Evolutionary conservation across 1,284 basidiomycete species (phyloP), one percentile per base, ranked within the genome.

Genomic region (Singerocomus inundabilis): DNA sequence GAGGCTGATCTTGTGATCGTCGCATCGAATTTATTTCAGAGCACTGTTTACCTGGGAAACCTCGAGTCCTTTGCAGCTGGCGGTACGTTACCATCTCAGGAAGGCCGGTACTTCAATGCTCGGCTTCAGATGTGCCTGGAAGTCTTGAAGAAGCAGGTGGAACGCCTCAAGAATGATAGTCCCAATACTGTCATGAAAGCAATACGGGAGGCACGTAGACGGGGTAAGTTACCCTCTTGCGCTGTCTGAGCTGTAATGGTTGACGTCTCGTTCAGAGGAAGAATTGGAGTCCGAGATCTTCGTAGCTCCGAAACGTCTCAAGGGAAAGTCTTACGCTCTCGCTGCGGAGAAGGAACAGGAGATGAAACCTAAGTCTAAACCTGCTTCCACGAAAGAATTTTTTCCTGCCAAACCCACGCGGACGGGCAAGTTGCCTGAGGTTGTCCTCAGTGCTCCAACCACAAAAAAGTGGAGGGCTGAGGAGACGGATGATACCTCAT

Each of bases 1-100:
- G 78, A 91, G 2, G 93, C 92, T 0, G 93, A 98, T 64, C 84
- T 98, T 44, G 77, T 98, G 44, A 81, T 98, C 56, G 84, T 93
- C 32, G 91, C 93, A 3, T 89, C 91, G 2, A 93, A 87, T 57
- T 71, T 97, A 16, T 92, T 94, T 74, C 85, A 86, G 59, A 88
- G 88, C 26, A 70, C 71, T 16, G 80, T 81, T 13, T 96, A 95
- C 64, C 78, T 92, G 51, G 82, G 81, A 11, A 90, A 91, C 61
- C 75, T 93, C 13, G 80, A 84, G 52, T 71, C 80, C 2, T 77
- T 94, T 32, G 81, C 86, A 10, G 89, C 79, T 11, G 81, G 76
- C 6, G 82, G 84, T 3, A 70, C 78, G 16, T 71, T 92, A 33
- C 87, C 89, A 1, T 67, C 72, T 26, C 74, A 77, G 45, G 90